Evolutionary conservation across 768 basidiomycete species (phyloP), one percentile per base, ranked within the genome.

Genomic region (Mycena filopes): DNA sequence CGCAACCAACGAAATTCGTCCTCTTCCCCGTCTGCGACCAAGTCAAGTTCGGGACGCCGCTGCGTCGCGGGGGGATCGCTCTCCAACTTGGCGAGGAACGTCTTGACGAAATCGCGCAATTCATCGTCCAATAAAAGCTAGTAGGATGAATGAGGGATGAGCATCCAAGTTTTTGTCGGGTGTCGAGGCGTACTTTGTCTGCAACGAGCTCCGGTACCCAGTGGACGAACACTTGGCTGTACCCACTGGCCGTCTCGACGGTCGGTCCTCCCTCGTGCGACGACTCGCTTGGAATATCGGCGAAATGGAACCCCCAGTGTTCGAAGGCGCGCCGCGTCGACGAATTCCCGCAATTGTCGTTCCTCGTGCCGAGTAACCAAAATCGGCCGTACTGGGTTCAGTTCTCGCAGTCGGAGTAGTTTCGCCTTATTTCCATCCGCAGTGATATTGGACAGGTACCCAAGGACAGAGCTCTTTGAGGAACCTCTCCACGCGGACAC

Each of bases 401-500:
- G 75, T 59, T 79, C 72, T 70, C 76, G 79, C 36, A 61, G 36
- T 43, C 49, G 60, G 4, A 61, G 41, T 16, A 15, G 11, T 9
- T 36, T 66, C 55, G 53, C 71, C 47, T 70, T 64, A 49, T 74
- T 72, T 23, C 49, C 65, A 12, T 75, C 71, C 18, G 67, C 73
- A 59, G 73, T 72, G 67, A 80, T 76, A 48, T 77, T 79, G 58
- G 82, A 74, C 65, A 89, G 83, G 75, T 87, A 95, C 16, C 89
- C 89, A 49, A 82, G 74, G 77, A n/a, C 94, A 95, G n/a, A 95
- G 74, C 49, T 88, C 86, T 66, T 82, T 84, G 70, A 97, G 82
- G 75, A 94, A 92, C 28, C 80, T 78, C 78, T 99, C 98, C 63
- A 99, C 94, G 23, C 96, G 89, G 47, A 98, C 81, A 23, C 98